A percentile compares a stretch with the other conserved stretches of the same genome.
phyloP scores from a whole-genome alignment of 345 rosid genomes.

The Isatis tinctoria region DNA sequence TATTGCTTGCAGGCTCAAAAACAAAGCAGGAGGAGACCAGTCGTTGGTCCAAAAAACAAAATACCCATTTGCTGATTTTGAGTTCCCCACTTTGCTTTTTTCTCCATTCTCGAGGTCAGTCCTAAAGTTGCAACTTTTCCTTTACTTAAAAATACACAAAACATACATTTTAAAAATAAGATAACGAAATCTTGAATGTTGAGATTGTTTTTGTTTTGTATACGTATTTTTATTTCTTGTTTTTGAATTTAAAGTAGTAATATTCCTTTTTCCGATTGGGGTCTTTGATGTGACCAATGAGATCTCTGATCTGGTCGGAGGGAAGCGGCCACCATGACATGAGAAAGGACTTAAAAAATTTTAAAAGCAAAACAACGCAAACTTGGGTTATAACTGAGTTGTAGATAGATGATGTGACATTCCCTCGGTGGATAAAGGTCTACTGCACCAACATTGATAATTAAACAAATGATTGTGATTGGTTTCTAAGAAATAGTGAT shows the following conservation, averaged over 20 bases:
- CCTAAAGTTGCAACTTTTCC: conserved; percentile 35
- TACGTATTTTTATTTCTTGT: not conserved
- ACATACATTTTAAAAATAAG: conserved; percentile 14
- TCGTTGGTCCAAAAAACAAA: conserved; percentile 37
- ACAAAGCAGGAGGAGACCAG: conserved; percentile 31
- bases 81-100: conserved; percentile 25
- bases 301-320: conserved; percentile 27
- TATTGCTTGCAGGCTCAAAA: conserved; percentile 24
- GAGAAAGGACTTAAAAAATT: conserved; percentile 14
- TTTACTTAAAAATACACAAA: conserved; percentile 31
- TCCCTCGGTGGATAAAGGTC: conserved; percentile 13
- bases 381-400: conserved; percentile 8
- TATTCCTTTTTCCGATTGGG: not conserved
- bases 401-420: conserved; percentile 15
- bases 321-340: conserved; percentile 20
- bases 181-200: conserved; percentile 21
- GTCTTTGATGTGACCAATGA: conserved; percentile 24
- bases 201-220: not conserved
- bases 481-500: not conserved
- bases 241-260: conserved; percentile 12
- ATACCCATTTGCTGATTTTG: conserved; percentile 32
- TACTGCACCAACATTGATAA: conserved; percentile 8
- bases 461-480: conserved; percentile 3
- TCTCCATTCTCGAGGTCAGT: conserved; percentile 36
- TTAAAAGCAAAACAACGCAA: conserved; percentile 25